These are phyloP conservation scores for Populus trichocarpa DNA, from an alignment of 441 rosid genomes.

Conservation along the genomic window DNA sequence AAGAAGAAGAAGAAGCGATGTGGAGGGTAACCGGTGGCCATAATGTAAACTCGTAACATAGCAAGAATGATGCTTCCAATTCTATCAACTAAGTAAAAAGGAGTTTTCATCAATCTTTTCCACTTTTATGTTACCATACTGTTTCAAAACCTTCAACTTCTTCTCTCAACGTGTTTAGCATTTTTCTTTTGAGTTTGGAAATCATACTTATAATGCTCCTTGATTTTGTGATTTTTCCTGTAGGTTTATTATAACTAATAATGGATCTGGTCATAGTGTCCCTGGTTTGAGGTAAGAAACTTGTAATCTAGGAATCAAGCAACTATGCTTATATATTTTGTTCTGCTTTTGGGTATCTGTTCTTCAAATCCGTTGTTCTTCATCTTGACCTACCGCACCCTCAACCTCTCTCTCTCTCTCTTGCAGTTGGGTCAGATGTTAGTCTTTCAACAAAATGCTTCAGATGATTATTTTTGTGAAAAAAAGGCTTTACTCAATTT, in stretches of 20 bases:
- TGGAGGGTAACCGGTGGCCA: neutral
- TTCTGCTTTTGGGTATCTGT: neutral
- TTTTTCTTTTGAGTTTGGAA: neutral
- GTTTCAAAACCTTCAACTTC: neutral
- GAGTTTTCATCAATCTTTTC: neutral
- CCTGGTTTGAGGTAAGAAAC: conserved; percentile 63
- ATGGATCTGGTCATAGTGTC: conserved; percentile 73
- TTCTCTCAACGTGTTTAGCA: neutral
- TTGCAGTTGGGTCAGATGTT: neutral
- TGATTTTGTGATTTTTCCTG: conserved; percentile 17
- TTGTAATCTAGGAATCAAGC: neutral
- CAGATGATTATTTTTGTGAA: neutral
- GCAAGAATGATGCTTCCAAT: neutral
- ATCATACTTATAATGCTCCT: neutral
- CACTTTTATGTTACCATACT: neutral
- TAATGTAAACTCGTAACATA: no score
- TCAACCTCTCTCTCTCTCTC: neutral
- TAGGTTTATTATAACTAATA: conserved; percentile 85
- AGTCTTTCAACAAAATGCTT: neutral
- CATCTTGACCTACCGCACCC: neutral
- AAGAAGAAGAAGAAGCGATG: neutral
- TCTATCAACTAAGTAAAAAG: neutral
- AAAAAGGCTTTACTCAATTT: neutral
- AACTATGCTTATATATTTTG: neutral
- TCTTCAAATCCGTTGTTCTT: neutral